Conservation (phyloP, 2,329 filamentous ascomycete species). For the Geoglossum cookeanum region DNA sequence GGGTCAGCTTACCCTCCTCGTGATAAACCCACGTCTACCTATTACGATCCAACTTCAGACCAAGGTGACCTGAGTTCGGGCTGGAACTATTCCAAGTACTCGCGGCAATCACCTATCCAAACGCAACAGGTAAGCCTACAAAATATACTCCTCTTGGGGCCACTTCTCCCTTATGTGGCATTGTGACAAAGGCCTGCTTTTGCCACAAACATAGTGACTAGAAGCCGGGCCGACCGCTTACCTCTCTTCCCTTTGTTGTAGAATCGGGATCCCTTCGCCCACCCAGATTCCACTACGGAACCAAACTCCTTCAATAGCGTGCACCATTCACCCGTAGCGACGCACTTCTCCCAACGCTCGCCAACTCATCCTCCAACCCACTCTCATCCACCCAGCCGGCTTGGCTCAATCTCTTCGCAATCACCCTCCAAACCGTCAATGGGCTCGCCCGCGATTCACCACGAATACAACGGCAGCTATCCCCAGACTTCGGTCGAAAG, state of each 20-base stretch:
- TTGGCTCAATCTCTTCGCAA: slow-evolving; percentile 4
- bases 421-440: slow-evolving; percentile 3
- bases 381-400: slow-evolving; percentile 3
- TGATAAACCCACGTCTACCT: slow-evolving; percentile 4
- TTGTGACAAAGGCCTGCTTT: background rate
- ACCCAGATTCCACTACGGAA: slow-evolving; percentile 1
- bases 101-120: background rate
- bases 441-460: background rate
- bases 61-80: slow-evolving; percentile 1
- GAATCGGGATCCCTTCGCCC: slow-evolving; percentile 2
- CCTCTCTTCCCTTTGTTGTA: background rate
- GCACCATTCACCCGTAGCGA: slow-evolving; percentile 1
- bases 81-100: background rate
- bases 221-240: background rate
- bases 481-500: background rate
- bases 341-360: slow-evolving; percentile 1
- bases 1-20: slow-evolving; percentile 3
- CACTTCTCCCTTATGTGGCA: too few species aligned
- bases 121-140: background rate
- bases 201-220: background rate
- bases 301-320: background rate
- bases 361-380: slow-evolving; percentile 1
- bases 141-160: background rate
- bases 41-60: slow-evolving; percentile 6
- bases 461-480: slow-evolving; percentile 3